These are phyloP conservation scores for Boletus sensibilis DNA, from an alignment of 768 basidiomycete species.

Conservation along the genomic window DNA sequence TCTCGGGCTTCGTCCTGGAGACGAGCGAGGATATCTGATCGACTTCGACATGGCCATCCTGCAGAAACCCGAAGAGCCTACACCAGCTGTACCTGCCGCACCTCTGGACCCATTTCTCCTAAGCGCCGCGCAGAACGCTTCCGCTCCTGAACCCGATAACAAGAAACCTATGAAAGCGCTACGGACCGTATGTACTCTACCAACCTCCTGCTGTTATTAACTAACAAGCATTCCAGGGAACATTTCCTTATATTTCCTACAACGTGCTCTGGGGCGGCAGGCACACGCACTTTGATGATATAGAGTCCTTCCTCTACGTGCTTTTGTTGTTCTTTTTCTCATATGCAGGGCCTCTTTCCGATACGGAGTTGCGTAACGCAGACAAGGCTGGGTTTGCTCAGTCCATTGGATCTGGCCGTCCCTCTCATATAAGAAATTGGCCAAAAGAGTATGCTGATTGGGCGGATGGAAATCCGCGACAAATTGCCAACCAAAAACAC, in stretches of 20 bases:
- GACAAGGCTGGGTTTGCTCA: background rate
- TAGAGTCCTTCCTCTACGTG: constrained; percentile 20
- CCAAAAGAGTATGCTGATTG: background rate
- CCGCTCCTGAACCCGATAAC: background rate
- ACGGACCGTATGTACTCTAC: background rate
- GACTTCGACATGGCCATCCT: constrained; percentile 28
- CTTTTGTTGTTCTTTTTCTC: constrained; percentile 15
- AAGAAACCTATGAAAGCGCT: background rate
- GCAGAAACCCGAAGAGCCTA: background rate
- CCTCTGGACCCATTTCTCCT: background rate
- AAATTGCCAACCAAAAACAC: background rate
- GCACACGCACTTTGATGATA: constrained; percentile 12
- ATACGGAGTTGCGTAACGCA: background rate
- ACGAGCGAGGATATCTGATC: constrained; percentile 29
- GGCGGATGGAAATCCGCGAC: background rate
- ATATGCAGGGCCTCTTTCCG: background rate
- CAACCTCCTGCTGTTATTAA: background rate
- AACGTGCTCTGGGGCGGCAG: background rate
- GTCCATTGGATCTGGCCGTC: background rate
- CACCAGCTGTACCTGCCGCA: background rate
- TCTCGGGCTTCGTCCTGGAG: constrained; percentile 15
- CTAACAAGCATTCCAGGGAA: background rate
- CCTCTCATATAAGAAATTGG: constrained; percentile 3
- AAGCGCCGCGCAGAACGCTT: too few species aligned
- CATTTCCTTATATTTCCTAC: constrained; percentile 10